phyloP scores from a whole-genome alignment of 345 rosid genomes.

The Isatis tinctoria region DNA sequence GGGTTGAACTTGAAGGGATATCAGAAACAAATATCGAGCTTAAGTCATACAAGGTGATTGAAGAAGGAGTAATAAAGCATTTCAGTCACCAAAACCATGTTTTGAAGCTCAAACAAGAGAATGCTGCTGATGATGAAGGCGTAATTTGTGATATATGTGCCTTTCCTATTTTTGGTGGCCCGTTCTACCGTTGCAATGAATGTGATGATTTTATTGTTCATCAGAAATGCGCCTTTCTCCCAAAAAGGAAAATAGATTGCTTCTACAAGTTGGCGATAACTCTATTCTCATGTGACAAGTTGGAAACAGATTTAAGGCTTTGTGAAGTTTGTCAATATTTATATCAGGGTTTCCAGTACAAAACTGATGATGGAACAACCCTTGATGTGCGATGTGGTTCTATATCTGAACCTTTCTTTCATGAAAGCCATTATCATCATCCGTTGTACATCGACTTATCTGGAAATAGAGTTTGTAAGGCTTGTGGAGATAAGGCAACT shows the following conservation, averaged over 20 bases:
- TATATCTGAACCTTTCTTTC: not conserved
- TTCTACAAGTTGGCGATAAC: not conserved
- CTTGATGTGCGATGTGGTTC: constrained; percentile 16
- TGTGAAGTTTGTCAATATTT: not conserved
- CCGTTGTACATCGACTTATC: not conserved
- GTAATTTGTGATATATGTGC: not conserved
- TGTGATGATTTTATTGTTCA: constrained; percentile 15
- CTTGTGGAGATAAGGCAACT: not conserved
- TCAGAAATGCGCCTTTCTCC: constrained; percentile 9
- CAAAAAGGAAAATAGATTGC: not conserved
- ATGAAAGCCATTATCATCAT: constrained; percentile 15
- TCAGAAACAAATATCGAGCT: not conserved
- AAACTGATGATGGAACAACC: not conserved
- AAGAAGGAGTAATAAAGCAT: constrained; percentile 1
- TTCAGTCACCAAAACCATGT: not conserved
- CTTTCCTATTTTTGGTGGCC: not conserved
- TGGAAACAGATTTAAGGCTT: not conserved
- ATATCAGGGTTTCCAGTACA: not conserved
- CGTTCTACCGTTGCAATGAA: not conserved
- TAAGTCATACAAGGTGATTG: not conserved
- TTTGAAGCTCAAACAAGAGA: not conserved
- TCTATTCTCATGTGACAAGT: not conserved
- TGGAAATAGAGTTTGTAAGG: not conserved
- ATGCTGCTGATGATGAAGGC: not conserved
- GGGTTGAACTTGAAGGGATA: constrained; percentile 1